These are phyloP conservation scores for Lathyrus sativus DNA, from an alignment of 306 rosid species.

Conservation along the genomic window DNA sequence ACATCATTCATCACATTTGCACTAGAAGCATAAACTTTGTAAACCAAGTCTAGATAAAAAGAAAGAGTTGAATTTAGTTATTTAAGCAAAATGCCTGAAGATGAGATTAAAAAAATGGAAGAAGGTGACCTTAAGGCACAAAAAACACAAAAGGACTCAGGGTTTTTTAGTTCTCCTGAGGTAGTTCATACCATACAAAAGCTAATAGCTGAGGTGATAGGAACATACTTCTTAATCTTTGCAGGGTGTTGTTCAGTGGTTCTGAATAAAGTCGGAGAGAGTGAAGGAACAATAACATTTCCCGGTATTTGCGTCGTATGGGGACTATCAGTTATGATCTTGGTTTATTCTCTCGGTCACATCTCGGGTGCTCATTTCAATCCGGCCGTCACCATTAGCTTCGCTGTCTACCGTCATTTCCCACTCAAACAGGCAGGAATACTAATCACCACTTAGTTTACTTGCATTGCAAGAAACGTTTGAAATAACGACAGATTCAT, in stretches of 20 bases:
- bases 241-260: constrained; percentile 58
- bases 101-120: constrained; percentile 41
- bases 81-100: constrained; percentile 40
- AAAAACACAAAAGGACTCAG: not conserved
- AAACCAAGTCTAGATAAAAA: not conserved
- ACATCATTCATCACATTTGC: not conserved
- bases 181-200: constrained; percentile 52
- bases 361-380: constrained; percentile 75
- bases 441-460: not conserved
- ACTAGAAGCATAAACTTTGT: not conserved
- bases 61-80: not conserved
- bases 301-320: constrained; percentile 59
- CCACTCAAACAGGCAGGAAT: constrained; percentile 49
- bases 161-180: constrained; percentile 40
- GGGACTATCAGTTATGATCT: constrained; percentile 54
- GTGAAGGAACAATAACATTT: constrained; percentile 53
- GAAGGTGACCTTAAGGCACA: constrained; percentile 26
- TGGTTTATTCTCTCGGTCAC: constrained; percentile 65
- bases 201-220: constrained; percentile 68
- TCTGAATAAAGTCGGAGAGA: constrained; percentile 48
- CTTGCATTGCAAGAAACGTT: not conserved
- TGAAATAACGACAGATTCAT: not conserved
- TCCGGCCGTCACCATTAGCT: constrained; percentile 58
- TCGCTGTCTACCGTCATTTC: constrained; percentile 52
- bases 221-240: constrained; percentile 63